Base-by-base conservation (phyloP, 148 eudicot genomes). In the Fagopyrum esculentum region DNA sequence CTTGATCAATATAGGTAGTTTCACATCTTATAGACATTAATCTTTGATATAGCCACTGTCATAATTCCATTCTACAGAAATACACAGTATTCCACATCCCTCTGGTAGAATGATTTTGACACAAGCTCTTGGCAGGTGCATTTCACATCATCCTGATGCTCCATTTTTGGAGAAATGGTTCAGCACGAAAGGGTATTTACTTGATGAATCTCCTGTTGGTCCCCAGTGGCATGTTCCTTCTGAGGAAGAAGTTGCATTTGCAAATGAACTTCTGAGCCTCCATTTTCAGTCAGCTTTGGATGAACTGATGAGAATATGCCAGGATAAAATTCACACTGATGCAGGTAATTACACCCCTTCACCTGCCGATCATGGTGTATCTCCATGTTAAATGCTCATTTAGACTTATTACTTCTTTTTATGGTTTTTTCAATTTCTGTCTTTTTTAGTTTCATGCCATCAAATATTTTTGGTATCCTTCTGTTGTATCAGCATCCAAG, bases 191-290 rank as follows among this genome's bases (percentile, higher is more conserved):
- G 92, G 86, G 83, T 79, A 83, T 80, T 76, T 82, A 59, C 80
- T 74, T 68, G 89, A 85, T 61, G 77, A 87, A 69, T 82, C 88
- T 73, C 82, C 71, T 68, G 79, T 71, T 57, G 84, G 75, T 63
- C 97, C 99, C 48, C 90, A 86, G 78, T 95, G 99, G 99, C 99
- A 95, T 86, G 84, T 92, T 74, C 90, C 99, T 26, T 81, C 75
- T 74, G 82, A 83, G 75, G 96, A 89, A 74, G 99, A 95, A 83
- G 73, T 92, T 82, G 81, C 80, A 54, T 89, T 85, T 80, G 99
- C 99, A 70, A 90, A 95, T 77, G 99, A 95, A 82, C 97, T 95
- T 75, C 77, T 95, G 76, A 71, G 86, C 77, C 75, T 95, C 81
- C 99, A 95, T 83, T 82, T 95, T 73, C 83, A 83, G 76, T 88